Evolutionary conservation across 2,329 filamentous ascomycete genomes (phyloP).

Genomic region (Periconia macrospinosa): DNA sequence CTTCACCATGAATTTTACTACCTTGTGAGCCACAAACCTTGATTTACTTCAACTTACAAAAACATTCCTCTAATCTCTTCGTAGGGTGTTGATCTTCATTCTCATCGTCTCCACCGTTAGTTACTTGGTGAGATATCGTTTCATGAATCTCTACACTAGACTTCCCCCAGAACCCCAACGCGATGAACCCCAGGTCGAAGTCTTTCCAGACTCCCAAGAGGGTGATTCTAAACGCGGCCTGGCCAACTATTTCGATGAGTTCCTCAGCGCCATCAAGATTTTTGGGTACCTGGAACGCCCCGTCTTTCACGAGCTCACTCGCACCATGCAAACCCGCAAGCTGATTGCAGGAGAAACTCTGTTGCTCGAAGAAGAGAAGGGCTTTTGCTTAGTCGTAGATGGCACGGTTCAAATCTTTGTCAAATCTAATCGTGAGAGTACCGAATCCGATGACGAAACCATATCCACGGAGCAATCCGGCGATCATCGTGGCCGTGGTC

Average conservation of each 20-base stretch:
- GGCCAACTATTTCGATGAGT: constrained; percentile 96
- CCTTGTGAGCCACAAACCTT: constrained; percentile 63
- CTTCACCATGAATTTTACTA: constrained; percentile 98
- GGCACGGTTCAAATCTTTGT: constrained; percentile 97
- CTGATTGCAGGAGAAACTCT: constrained; percentile 95
- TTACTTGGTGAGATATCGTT: constrained; percentile 94
- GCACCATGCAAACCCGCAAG: constrained; percentile 97
- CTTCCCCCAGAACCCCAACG: constrained; percentile 92
- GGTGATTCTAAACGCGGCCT: constrained; percentile 87
- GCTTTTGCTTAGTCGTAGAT: constrained; percentile 96
- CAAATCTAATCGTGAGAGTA: constrained; percentile 68
- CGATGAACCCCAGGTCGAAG: constrained; percentile 91
- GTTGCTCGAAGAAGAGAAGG: constrained; percentile 94
- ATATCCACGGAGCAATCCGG: constrained; percentile 45
- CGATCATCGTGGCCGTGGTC: constrained; percentile 68
- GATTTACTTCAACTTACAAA: neutral
- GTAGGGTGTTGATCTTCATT: constrained; percentile 65
- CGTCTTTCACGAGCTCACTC: constrained; percentile 95
- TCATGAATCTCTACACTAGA: constrained; percentile 94
- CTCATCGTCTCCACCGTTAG: constrained; percentile 80
- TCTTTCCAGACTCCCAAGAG: constrained; percentile 92
- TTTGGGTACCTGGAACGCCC: constrained; percentile 96
- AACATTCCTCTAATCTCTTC: constrained; percentile 26
- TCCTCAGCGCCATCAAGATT: constrained; percentile 97
- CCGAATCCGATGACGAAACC: constrained; percentile 49